These are phyloP conservation scores for Nakaseomyces glabratus DNA, from an alignment of 1,139 yeast species.

Conservation along the genomic window DNA sequence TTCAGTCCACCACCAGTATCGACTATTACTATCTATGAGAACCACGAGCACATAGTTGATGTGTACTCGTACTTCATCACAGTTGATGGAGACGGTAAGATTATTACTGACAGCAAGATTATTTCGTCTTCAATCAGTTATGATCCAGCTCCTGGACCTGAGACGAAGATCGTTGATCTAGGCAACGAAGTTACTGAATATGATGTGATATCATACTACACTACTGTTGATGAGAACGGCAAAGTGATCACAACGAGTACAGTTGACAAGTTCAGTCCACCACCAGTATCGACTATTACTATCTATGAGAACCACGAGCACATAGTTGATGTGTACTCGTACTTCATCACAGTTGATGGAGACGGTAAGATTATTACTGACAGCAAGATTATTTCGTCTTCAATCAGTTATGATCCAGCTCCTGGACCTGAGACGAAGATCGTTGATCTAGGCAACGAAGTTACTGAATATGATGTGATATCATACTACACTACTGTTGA, in stretches of 20 bases:
- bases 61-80: neutral
- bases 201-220: neutral
- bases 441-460: neutral
- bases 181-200: neutral
- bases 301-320: neutral
- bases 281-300: neutral
- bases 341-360: constrained; percentile 4
- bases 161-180: neutral
- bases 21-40: neutral
- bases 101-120: neutral
- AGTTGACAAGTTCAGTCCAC: neutral
- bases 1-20: neutral
- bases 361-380: neutral
- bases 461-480: neutral
- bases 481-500: neutral
- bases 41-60: neutral
- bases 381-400: neutral
- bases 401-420: neutral
- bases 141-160: neutral
- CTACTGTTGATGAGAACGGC: neutral
- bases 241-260: neutral
- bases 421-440: neutral
- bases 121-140: neutral
- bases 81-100: neutral
- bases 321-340: neutral